A percentile compares a stretch with the other conserved stretches of the same genome.
Evolutionary conservation across 768 basidiomycete genomes (phyloP).

Genomic region (Candolleomyces efflorescens): DNA sequence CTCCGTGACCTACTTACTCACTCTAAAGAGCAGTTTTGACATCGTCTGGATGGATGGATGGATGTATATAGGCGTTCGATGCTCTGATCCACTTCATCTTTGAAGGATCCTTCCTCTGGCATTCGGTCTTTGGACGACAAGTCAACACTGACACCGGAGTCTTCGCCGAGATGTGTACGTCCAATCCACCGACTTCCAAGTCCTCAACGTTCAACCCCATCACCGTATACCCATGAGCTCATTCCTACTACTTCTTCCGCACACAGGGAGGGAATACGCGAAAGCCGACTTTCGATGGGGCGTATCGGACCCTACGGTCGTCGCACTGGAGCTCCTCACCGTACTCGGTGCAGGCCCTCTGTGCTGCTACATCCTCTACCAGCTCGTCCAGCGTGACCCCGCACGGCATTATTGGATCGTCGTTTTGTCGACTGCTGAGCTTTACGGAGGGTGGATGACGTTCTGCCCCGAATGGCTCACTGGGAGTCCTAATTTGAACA

Average conservation of each 20-base stretch:
- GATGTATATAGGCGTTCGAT: slow-evolving; percentile 68
- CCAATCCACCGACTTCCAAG: no score
- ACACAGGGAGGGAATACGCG: slow-evolving; percentile 75
- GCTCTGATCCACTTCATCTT: slow-evolving; percentile 75
- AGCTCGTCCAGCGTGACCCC: slow-evolving; percentile 60
- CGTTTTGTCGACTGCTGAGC: slow-evolving; percentile 68
- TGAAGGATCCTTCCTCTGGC: slow-evolving; percentile 78
- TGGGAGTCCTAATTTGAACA: slow-evolving; percentile 68
- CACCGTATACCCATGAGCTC: no score
- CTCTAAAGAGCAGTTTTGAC: no score
- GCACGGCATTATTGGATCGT: slow-evolving; percentile 78
- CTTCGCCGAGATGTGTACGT: slow-evolving; percentile 74
- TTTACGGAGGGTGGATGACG: slow-evolving; percentile 89
- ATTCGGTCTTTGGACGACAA: slow-evolving; percentile 69
- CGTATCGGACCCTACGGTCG: slow-evolving; percentile 68
- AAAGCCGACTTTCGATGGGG: slow-evolving; percentile 83
- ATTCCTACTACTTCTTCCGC: neutral
- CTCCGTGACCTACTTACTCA: no score
- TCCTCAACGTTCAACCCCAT: no score
- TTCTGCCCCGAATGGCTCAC: slow-evolving; percentile 86
- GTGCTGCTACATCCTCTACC: slow-evolving; percentile 66
- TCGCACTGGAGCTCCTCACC: slow-evolving; percentile 80
- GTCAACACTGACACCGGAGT: slow-evolving; percentile 66
- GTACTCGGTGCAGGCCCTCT: slow-evolving; percentile 75
- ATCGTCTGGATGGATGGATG: no score